Evolutionary conservation across 192 early-diverging fungal species (phyloP).

Genomic region (Backusella parvicylindrica): DNA sequence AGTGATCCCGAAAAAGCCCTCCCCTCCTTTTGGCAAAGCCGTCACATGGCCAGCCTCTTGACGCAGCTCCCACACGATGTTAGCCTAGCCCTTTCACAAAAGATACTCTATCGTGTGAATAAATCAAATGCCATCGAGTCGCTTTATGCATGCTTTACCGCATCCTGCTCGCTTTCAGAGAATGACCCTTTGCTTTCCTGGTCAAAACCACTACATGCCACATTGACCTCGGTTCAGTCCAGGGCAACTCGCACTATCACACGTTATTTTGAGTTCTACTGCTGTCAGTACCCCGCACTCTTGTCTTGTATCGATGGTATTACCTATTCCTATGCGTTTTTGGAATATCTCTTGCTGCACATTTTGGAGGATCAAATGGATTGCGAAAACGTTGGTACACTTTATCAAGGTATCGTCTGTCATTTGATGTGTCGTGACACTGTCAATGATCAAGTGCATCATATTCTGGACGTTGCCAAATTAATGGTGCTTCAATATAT

Average conservation of each 20-base stretch:
- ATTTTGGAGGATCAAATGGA: slow-evolving; percentile 28
- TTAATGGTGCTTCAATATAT: slow-evolving; percentile 4
- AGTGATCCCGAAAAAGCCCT: slow-evolving; percentile 27
- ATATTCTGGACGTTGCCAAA: slow-evolving; percentile 11
- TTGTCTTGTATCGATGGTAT: slow-evolving; percentile 35
- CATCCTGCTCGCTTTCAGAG: neutral
- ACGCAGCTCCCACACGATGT: neutral
- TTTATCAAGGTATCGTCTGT: slow-evolving; percentile 24
- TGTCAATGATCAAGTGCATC: slow-evolving; percentile 12
- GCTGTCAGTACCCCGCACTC: slow-evolving; percentile 25
- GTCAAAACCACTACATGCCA: slow-evolving; percentile 15
- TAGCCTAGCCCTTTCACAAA: neutral
- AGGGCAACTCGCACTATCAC: slow-evolving; percentile 20
- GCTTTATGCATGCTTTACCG: slow-evolving; percentile 17
- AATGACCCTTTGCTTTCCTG: slow-evolving; percentile 16
- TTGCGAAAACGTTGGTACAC: slow-evolving; percentile 12
- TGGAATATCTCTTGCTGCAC: slow-evolving; percentile 22
- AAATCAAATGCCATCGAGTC: slow-evolving; percentile 23
- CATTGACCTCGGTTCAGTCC: slow-evolving; percentile 9
- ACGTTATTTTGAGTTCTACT: slow-evolving; percentile 26
- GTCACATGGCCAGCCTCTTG: slow-evolving; percentile 10
- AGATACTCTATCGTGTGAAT: slow-evolving; percentile 12
- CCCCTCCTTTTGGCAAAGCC: slow-evolving; percentile 10
- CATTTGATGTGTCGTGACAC: slow-evolving; percentile 17
- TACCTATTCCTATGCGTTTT: slow-evolving; percentile 22